Conservation (phyloP, 1,284 basidiomycete genomes). For the Heterobasidion annosum region DNA sequence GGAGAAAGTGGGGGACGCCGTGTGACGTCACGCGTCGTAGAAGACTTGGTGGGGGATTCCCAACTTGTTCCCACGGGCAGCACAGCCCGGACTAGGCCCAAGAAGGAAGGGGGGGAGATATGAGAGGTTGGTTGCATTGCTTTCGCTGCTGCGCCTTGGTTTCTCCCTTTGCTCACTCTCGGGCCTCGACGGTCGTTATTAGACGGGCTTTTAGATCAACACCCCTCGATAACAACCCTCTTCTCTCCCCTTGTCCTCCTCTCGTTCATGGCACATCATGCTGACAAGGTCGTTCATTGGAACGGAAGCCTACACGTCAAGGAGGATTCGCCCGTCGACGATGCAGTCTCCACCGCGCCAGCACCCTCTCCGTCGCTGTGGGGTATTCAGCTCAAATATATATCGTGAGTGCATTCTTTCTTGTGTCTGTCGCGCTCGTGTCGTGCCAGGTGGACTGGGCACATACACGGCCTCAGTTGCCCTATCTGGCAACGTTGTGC, state of each 20-base stretch:
- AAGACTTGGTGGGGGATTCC: neutral
- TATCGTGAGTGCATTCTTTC: conserved; percentile 50
- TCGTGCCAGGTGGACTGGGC: neutral
- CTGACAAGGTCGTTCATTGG: conserved; percentile 2
- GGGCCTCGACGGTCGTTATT: neutral
- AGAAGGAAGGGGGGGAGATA: neutral
- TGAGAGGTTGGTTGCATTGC: neutral
- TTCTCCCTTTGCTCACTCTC: neutral
- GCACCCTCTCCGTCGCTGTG: conserved; percentile 42
- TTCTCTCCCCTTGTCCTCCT: neutral
- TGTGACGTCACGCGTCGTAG: neutral
- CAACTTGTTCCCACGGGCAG: neutral
- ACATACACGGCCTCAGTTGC: neutral
- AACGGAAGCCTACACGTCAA: conserved; percentile 15
- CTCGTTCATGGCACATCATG: conserved; percentile 9
- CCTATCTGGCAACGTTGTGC: conserved; percentile 6
- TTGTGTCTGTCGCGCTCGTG: neutral
- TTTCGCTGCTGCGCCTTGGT: neutral
- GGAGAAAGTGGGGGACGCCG: neutral
- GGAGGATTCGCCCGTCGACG: conserved; percentile 18
- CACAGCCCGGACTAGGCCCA: neutral
- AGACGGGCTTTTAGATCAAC: neutral
- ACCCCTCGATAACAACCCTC: neutral
- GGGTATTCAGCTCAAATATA: conserved; percentile 71
- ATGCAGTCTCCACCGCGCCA: conserved; percentile 26